Evolutionary conservation across 2,329 filamentous ascomycete species (phyloP).

Genomic region (Paecilomyces sp.): DNA sequence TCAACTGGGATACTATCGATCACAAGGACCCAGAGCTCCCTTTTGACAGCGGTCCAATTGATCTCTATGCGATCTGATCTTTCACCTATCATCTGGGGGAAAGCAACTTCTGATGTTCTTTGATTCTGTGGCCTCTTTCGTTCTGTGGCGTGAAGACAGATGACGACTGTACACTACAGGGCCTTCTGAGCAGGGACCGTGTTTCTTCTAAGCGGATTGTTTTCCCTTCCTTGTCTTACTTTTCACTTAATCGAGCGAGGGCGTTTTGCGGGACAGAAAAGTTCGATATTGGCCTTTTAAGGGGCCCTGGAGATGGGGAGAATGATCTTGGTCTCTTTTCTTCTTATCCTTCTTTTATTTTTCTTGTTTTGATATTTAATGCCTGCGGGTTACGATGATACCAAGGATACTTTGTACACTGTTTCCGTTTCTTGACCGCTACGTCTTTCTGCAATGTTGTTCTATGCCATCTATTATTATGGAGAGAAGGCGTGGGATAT

Average conservation of each 20-base stretch:
- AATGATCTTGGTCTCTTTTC: not conserved
- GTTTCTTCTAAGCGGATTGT: slow-evolving; percentile 1
- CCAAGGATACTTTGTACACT: not conserved
- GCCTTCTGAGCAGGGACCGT: not conserved
- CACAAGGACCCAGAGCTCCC: slow-evolving; percentile 18
- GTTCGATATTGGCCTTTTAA: slow-evolving; percentile 5
- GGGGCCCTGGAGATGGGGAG: not conserved
- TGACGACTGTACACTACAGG: slow-evolving; percentile 5
- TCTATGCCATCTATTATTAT: not conserved
- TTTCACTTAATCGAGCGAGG: slow-evolving; percentile 12
- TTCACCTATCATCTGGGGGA: slow-evolving; percentile 5
- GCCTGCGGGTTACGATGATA: not conserved
- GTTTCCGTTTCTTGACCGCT: not conserved
- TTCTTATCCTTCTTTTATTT: not conserved
- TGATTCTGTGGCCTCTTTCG: slow-evolving; percentile 5
- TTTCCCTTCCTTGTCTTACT: slow-evolving; percentile 7
- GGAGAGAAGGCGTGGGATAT: not conserved
- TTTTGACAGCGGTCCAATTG: slow-evolving; percentile 17
- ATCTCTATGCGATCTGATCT: slow-evolving; percentile 20
- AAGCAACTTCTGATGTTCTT: not conserved
- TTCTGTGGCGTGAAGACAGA: slow-evolving; percentile 12
- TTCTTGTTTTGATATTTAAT: not conserved
- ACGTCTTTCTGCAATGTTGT: not conserved
- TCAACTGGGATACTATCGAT: slow-evolving; percentile 36
- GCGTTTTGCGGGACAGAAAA: slow-evolving; percentile 14